A percentile compares a stretch with the other conserved stretches of the same genome.
Evolutionary conservation across 2,329 filamentous ascomycete genomes (phyloP).

Genomic region (Daldinia eschscholtzii): DNA sequence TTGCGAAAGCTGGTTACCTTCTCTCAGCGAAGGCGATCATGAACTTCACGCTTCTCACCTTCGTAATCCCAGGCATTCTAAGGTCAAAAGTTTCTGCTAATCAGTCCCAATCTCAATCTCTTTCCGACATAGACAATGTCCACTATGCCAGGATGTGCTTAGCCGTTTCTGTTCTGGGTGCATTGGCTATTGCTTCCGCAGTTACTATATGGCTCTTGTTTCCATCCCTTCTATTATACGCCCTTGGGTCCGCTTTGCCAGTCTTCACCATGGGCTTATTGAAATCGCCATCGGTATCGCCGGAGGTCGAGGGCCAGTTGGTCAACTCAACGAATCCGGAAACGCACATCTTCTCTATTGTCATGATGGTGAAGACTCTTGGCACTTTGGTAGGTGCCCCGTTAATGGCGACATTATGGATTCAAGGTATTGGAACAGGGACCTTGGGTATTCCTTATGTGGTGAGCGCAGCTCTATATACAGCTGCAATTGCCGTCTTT

Average conservation of each 20-base stretch:
- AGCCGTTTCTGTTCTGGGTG: conserved; percentile 57
- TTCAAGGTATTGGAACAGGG: conserved; percentile 56
- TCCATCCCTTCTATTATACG: conserved; percentile 60
- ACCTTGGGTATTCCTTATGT: conserved; percentile 58
- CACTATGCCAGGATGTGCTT: conserved; percentile 56
- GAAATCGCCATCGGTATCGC: conserved; percentile 58
- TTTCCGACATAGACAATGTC: conserved; percentile 52
- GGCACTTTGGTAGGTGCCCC: conserved; percentile 63
- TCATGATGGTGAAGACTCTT: conserved; percentile 64
- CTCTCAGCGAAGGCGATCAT: conserved; percentile 63
- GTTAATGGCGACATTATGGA: conserved; percentile 62
- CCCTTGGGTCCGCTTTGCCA: conserved; percentile 62
- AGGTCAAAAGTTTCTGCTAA: conserved; percentile 41
- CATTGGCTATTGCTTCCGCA: conserved; percentile 58
- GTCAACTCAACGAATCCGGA: conserved; percentile 49
- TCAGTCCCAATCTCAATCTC: conserved; percentile 35
- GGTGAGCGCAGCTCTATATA: conserved; percentile 57
- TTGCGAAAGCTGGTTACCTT: conserved; percentile 62
- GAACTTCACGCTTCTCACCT: conserved; percentile 60
- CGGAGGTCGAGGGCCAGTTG: conserved; percentile 35
- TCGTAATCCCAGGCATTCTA: conserved; percentile 58
- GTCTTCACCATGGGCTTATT: conserved; percentile 64
- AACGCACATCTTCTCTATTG: conserved; percentile 62
- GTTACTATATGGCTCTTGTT: conserved; percentile 57
- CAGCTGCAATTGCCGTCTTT: conserved; percentile 54